Evolutionary conservation across 1,284 basidiomycete genomes (phyloP).

Genomic region (Papiliotrema flavescens): DNA sequence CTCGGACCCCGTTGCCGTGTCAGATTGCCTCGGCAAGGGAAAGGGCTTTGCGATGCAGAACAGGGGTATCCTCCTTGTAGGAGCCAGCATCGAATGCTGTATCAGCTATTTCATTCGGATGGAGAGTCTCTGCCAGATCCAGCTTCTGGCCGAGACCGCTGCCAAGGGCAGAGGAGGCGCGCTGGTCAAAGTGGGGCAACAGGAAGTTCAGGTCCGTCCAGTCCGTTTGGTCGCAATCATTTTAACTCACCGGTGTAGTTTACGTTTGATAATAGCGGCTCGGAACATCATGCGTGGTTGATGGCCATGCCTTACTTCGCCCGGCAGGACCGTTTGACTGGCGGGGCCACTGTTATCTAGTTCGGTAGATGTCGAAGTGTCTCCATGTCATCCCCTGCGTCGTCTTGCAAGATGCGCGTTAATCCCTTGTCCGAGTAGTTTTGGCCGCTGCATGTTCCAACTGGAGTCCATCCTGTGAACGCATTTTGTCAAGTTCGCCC

Average conservation of each 20-base stretch:
- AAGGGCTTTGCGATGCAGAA: conserved; percentile 24
- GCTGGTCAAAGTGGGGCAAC: conserved; percentile 20
- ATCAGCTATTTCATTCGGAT: conserved; percentile 23
- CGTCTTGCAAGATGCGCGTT: no score
- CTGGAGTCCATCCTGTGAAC: not conserved
- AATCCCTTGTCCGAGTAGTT: no score
- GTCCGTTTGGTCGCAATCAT: no score
- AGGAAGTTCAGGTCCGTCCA: conserved; percentile 20
- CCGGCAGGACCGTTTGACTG: conserved; percentile 11
- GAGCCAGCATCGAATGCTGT: conserved; percentile 25
- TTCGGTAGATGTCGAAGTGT: not conserved
- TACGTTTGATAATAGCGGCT: conserved; percentile 23
- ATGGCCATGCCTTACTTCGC: conserved; percentile 30
- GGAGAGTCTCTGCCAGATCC: conserved; percentile 22
- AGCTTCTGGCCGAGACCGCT: conserved; percentile 25
- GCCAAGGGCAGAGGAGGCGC: conserved; percentile 18
- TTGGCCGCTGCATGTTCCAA: no score
- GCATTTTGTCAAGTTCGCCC: not conserved
- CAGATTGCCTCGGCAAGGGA: conserved; percentile 6
- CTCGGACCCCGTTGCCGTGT: conserved; percentile 9
- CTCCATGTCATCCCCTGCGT: no score
- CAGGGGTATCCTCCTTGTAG: conserved; percentile 21
- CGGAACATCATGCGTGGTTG: conserved; percentile 28
- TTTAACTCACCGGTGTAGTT: conserved; percentile 12
- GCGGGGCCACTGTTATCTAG: conserved; percentile 6